Evolutionary conservation across 306 rosid genomes (phyloP).

Genomic region (Alnus rubra): DNA sequence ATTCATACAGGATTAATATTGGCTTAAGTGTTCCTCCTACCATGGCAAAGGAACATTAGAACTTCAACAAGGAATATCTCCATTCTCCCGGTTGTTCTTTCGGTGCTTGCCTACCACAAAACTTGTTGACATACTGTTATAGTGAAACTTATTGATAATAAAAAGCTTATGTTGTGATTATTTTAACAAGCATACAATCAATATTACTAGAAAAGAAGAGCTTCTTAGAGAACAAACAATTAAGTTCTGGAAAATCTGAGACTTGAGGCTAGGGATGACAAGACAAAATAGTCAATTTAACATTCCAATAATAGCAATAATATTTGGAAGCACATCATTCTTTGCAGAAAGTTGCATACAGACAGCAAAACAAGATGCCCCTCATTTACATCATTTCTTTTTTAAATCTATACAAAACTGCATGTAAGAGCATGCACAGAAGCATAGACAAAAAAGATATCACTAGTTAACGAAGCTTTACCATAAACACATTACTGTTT

Average conservation of each 20-base stretch:
- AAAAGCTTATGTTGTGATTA: not conserved
- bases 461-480: too few species aligned
- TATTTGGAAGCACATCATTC: not conserved
- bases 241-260: not conserved
- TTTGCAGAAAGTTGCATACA: constrained; percentile 11
- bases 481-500: constrained; percentile 25
- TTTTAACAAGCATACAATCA: not conserved
- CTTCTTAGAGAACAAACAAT: not conserved
- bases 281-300: not conserved
- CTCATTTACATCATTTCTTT: constrained; percentile 18
- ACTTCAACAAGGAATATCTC: too few species aligned
- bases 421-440: constrained; percentile 36
- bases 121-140: not conserved
- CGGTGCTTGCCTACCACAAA: too few species aligned
- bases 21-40: not conserved
- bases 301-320: not conserved
- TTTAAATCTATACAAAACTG: constrained; percentile 42
- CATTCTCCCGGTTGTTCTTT: too few species aligned
- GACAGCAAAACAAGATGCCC: constrained; percentile 14
- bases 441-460: constrained; percentile 11
- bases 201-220: not conserved
- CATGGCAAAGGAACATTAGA: not conserved
- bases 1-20: not conserved
- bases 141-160: not conserved
- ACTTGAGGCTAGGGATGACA: not conserved